Percentiles rank a stretch among this genome's conserved stretches.
Evolutionary conservation across 2,329 filamentous ascomycete species (phyloP).

Genomic region (Phyllosticta citrichinensis): DNA sequence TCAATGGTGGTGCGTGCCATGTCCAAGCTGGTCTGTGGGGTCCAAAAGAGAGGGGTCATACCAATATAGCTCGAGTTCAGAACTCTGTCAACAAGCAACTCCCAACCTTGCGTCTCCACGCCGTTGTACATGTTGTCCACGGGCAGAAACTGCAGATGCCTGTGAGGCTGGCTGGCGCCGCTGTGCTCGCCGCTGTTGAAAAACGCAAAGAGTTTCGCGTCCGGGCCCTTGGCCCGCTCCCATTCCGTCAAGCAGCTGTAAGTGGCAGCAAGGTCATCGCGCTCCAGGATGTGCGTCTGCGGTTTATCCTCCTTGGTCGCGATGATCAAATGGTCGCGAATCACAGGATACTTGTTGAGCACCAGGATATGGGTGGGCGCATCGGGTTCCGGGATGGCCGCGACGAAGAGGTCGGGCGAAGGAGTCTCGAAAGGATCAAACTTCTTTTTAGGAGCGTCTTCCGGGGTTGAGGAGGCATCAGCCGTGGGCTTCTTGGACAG

Average conservation of each 20-base stretch:
- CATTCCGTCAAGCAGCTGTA: conserved; percentile 54
- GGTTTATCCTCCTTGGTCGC: conserved; percentile 52
- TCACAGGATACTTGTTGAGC: conserved; percentile 66
- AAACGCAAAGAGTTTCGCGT: conserved; percentile 49
- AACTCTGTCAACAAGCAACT: conserved; percentile 39
- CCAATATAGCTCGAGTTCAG: conserved; percentile 10
- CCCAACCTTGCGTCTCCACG: conserved; percentile 35
- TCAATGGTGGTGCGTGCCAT: background rate
- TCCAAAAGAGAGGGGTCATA: background rate
- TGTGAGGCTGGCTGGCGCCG: conserved; percentile 61
- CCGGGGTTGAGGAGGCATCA: conserved; percentile 3
- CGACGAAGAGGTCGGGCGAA: conserved; percentile 41
- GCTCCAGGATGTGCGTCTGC: conserved; percentile 56
- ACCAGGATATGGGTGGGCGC: conserved; percentile 51
- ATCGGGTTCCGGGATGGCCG: conserved; percentile 34
- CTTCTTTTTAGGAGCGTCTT: conserved; percentile 15
- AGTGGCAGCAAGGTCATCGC: conserved; percentile 50
- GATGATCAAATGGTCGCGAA: conserved; percentile 62
- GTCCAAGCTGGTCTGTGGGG: background rate
- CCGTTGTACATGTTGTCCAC: conserved; percentile 49
- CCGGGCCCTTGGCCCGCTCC: conserved; percentile 19
- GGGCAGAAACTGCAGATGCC: conserved; percentile 63
- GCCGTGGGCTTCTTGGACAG: conserved; percentile 53
- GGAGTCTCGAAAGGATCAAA: conserved; percentile 57
- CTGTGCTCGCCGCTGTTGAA: conserved; percentile 62